phyloP scores from a whole-genome alignment of 78 protist species.

The Dictyostelium citrinum region DNA sequence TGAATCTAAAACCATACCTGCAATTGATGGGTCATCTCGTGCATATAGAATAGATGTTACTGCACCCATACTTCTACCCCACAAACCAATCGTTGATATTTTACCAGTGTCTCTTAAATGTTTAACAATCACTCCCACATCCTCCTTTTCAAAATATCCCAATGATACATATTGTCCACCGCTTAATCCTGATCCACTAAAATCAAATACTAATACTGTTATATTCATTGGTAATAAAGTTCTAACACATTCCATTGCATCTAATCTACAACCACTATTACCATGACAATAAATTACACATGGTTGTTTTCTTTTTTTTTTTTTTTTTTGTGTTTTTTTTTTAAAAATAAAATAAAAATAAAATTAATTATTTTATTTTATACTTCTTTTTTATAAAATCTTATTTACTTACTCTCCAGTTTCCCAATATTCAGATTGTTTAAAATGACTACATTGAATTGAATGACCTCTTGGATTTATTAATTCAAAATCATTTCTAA shows the following conservation, averaged over 20 bases:
- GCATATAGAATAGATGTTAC: conserved; percentile 78
- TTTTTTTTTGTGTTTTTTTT: too few species aligned
- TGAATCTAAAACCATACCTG: conserved; percentile 83
- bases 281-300: conserved; percentile 86
- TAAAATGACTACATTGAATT: conserved; percentile 80
- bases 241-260: conserved; percentile 70
- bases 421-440: conserved; percentile 49
- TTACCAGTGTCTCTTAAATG: conserved; percentile 58
- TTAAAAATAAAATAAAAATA: not conserved
- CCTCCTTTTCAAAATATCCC: conserved; percentile 84
- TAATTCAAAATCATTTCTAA: conserved; percentile 74
- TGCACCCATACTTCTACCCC: conserved; percentile 91
- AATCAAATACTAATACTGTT: conserved; percentile 83
- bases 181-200: conserved; percentile 83
- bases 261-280: conserved; percentile 83
- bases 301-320: conserved; percentile 57
- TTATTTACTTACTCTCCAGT: conserved; percentile 16
- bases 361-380: not conserved
- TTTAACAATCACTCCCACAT: conserved; percentile 54
- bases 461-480: conserved; percentile 44
- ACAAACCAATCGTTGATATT: conserved; percentile 79
- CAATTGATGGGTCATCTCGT: conserved; percentile 75
- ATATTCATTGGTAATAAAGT: conserved; percentile 70
- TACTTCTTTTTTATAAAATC: not conserved
- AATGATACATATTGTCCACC: conserved; percentile 87